Percentiles rank a stretch among this genome's conserved stretches.
phyloP scores from a whole-genome alignment of 2,329 filamentous ascomycete species.

The Penicillium polonicum region DNA sequence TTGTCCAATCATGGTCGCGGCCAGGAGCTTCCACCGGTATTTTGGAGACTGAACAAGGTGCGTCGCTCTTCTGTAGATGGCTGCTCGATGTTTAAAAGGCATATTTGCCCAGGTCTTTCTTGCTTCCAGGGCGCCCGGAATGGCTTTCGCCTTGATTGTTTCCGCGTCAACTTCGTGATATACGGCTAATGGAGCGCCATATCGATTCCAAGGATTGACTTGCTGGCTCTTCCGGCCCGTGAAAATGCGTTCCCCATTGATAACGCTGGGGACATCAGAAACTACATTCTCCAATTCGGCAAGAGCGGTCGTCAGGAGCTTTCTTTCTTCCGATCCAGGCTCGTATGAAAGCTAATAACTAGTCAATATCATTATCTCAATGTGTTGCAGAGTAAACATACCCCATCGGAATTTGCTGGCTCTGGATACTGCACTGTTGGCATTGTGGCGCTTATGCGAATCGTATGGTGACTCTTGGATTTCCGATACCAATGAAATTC shows the following conservation, averaged over 20 bases:
- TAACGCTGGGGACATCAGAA: background rate
- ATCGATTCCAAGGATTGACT: slow-evolving; percentile 9
- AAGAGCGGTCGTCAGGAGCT: background rate
- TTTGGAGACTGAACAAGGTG: slow-evolving; percentile 4
- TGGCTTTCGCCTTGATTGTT: slow-evolving; percentile 3
- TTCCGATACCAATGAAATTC: too few relatives aligned
- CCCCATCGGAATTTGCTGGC: too few relatives aligned
- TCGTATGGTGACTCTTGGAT: too few relatives aligned
- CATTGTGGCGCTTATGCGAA: too few relatives aligned
- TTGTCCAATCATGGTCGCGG: slow-evolving; percentile 16
- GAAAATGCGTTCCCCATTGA: slow-evolving; percentile 7
- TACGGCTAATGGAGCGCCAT: slow-evolving; percentile 5
- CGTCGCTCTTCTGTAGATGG: slow-evolving; percentile 11
- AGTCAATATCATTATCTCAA: too few relatives aligned
- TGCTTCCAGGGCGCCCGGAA: slow-evolving; percentile 7
- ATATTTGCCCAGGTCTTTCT: slow-evolving; percentile 9
- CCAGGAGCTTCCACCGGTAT: slow-evolving; percentile 10
- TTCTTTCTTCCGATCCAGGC: background rate
- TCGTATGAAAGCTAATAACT: background rate
- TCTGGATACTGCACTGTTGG: too few relatives aligned
- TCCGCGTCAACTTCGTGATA: slow-evolving; percentile 8
- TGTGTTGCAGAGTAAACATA: too few relatives aligned
- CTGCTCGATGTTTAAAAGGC: slow-evolving; percentile 1
- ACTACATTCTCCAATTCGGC: background rate
- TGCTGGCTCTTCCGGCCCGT: slow-evolving; percentile 4